Evolutionary conservation across 805 yeast species (phyloP).

Genomic region (Yamadazyma tumulicola): DNA sequence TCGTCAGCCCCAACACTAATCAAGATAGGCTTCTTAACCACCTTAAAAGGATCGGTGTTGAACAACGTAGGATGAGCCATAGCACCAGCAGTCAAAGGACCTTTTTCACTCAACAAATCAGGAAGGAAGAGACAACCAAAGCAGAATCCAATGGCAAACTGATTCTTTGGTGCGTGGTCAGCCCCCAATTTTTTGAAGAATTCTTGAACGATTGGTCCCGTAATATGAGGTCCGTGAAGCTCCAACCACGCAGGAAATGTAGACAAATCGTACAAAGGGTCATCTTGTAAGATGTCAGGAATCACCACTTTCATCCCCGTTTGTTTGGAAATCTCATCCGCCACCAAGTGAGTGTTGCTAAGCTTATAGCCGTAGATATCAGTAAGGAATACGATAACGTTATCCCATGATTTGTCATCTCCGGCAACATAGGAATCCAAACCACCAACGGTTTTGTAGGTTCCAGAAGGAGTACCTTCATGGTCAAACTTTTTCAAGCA

Average conservation of each 20-base stretch:
- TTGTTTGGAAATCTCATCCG: conserved; percentile 19
- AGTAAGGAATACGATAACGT: conserved; percentile 23
- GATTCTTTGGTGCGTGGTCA: conserved; percentile 2
- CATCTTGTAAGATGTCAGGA: conserved; percentile 29
- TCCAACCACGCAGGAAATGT: conserved; percentile 7
- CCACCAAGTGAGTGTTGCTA: conserved; percentile 26
- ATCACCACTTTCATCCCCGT: conserved; percentile 20
- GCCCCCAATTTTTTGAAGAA: conserved; percentile 4
- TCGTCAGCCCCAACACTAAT: conserved; percentile 74
- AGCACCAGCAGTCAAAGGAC: conserved; percentile 57
- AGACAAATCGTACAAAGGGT: conserved; percentile 11
- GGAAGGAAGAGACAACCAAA: conserved; percentile 26
- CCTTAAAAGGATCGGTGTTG: conserved; percentile 54
- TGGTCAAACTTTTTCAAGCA: conserved; percentile 25
- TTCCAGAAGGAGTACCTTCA: conserved; percentile 26
- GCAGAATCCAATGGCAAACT: conserved; percentile 20
- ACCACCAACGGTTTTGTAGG: conserved; percentile 19
- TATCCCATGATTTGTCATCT: conserved; percentile 15
- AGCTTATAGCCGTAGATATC: conserved; percentile 28
- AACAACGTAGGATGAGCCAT: conserved; percentile 80
- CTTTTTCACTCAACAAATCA: conserved; percentile 24
- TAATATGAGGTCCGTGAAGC: conserved; percentile 11
- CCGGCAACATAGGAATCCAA: conserved; percentile 28
- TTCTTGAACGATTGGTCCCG: conserved; percentile 11
- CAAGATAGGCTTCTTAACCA: conserved; percentile 54